phyloP scores from a whole-genome alignment of 225 moss, liverwort and hornwort species.

The Thuidium tamariscinum region DNA sequence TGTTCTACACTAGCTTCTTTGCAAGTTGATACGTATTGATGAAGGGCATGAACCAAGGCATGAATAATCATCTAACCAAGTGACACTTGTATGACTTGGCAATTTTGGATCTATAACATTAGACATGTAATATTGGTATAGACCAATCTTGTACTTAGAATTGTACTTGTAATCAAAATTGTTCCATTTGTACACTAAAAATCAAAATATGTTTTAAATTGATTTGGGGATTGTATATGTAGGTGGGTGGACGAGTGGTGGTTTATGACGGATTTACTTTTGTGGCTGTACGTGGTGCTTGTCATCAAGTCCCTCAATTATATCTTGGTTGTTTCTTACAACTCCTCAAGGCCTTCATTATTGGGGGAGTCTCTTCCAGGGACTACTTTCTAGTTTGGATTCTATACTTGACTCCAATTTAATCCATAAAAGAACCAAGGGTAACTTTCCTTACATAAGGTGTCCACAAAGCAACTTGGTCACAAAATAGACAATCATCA shows the following conservation, averaged over 20 bases:
- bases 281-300: conserved; percentile 50
- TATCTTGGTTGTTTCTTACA: conserved; percentile 39
- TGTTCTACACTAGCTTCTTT: neutral
- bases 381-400: neutral
- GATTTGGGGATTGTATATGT: neutral
- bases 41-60: neutral
- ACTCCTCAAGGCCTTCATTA: conserved; percentile 8
- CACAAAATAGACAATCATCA: neutral
- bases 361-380: neutral
- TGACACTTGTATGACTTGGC: neutral
- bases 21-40: neutral
- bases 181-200: neutral
- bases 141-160: too few relatives aligned
- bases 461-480: too few relatives aligned
- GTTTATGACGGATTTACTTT: conserved; percentile 36
- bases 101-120: neutral
- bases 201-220: neutral
- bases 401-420: neutral
- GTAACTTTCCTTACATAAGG: neutral
- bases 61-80: neutral
- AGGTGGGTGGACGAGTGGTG: conserved; percentile 55
- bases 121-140: too few relatives aligned
- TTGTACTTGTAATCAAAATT: too few relatives aligned
- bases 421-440: neutral
- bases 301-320: conserved; percentile 56